These are phyloP conservation scores for Diddensiella transvaalensis DNA, from an alignment of 805 yeast genomes.

Conservation along the genomic window DNA sequence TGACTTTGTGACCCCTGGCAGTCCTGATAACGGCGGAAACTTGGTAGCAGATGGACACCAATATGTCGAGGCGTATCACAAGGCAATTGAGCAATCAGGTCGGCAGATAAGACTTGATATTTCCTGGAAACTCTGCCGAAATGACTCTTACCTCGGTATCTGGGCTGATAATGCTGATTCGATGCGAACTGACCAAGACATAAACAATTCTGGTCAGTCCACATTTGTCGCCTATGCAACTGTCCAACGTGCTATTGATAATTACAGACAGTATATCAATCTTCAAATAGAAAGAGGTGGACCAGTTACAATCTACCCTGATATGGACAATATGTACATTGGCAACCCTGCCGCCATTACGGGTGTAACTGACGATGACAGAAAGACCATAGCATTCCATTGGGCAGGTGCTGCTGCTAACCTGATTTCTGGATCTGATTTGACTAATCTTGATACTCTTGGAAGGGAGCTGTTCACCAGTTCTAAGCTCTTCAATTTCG, in stretches of 20 bases:
- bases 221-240: conserved; percentile 10
- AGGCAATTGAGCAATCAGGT: conserved; percentile 8
- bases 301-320: conserved; percentile 12
- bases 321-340: conserved; percentile 16
- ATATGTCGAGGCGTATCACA: conserved; percentile 6
- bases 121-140: conserved; percentile 16
- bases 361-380: conserved; percentile 9
- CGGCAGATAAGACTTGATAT: conserved; percentile 11
- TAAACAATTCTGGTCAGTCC: conserved; percentile 10
- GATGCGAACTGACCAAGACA: conserved; percentile 15
- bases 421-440: conserved; percentile 11
- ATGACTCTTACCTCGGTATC: conserved; percentile 9
- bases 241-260: conserved; percentile 15
- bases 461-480: conserved; percentile 11
- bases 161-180: conserved; percentile 12
- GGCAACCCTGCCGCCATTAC: conserved; percentile 11
- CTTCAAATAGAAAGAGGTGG: conserved; percentile 5
- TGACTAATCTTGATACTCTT: conserved; percentile 10
- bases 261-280: conserved; percentile 11
- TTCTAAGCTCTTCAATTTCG: conserved; percentile 1
- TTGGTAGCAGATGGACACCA: conserved; percentile 2
- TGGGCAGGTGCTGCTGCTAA: conserved; percentile 16
- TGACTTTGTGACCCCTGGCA: conserved; percentile 11
- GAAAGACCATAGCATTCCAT: conserved; percentile 10
- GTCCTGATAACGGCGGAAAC: conserved; percentile 9